Conservation (phyloP, 805 yeast genomes). For the Zygoascus biomembranicola region DNA sequence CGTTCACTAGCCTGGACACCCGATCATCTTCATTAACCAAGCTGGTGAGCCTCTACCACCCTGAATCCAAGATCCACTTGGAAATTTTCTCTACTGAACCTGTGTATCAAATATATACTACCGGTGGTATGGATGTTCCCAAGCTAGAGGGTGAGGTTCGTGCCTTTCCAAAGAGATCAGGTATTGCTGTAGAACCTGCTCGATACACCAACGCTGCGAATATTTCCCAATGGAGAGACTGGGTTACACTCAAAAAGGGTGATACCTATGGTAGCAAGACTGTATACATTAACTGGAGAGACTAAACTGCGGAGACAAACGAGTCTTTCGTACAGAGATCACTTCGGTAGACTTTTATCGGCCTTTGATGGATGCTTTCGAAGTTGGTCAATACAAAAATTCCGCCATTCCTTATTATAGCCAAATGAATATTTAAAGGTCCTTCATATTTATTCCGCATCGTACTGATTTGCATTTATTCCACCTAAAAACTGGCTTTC, state of each 20-base stretch:
- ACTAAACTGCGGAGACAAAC: background rate
- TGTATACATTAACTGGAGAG: conserved; percentile 21
- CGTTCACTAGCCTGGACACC: conserved; percentile 37
- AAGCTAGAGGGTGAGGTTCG: conserved; percentile 24
- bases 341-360: no score
- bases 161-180: conserved; percentile 31
- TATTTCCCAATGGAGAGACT: conserved; percentile 37
- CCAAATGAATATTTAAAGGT: no score
- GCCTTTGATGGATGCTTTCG: no score
- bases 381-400: no score
- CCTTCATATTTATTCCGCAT: no score
- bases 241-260: conserved; percentile 43
- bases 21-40: conserved; percentile 31
- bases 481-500: no score
- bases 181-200: conserved; percentile 57
- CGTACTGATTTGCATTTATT: no score
- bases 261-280: conserved; percentile 45
- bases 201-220: conserved; percentile 51
- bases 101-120: conserved; percentile 57
- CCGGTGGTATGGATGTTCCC: conserved; percentile 39
- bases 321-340: no score
- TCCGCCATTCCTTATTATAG: no score
- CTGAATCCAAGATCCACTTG: conserved; percentile 36
- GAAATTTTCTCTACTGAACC: conserved; percentile 53
- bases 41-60: conserved; percentile 39